Base-by-base conservation (phyloP, 1,284 basidiomycete species). In the Tylopilus sp. region DNA sequence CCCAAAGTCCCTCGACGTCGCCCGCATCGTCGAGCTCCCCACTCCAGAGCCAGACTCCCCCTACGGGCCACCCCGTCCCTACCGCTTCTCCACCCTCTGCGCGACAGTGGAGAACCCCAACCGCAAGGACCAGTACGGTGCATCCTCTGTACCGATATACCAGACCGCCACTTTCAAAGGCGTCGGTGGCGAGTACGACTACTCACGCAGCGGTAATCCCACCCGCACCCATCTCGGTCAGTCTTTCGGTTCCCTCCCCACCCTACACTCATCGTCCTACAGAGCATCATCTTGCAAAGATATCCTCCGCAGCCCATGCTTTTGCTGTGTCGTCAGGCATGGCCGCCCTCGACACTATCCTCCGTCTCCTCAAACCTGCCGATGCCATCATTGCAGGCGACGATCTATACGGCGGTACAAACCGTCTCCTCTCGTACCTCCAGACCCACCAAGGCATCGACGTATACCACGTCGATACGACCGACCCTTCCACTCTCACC, bases 121-220 rank as follows among this genome's bases (percentile, higher is more conserved):
- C 55, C 88, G 89, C 72, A 94, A 95, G 70, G 96, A 99, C 72
- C 95, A 97, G 73, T 91, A 95, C 68, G 94, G 93, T 36, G 87
- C 92, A 51, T 93, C 89, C 56, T 90, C 87, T 10, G 89, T 96
- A 0, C 96, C 96, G 18, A 98, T 99, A 70, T 99, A 99, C 73
- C 94, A 98, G 75, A 89, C 91, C 1, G 86, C 96, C 18, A 99
- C 96, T 1, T 99, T 99, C 83, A 99, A 99, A 73, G 96, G 96
- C 44, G 75, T 96, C 46, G 81, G 81, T 21, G 91, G 90, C 45
- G 79, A 87, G 61, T 97, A 93, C 67, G 96, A 99, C 72, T 99
- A 99, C 71, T 81, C 90, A 15, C 80, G 96, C 53, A 93, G 89
- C 60, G 96, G 96, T 28, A 99, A 99, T 71, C 96, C 96, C 1